Base-by-base conservation (phyloP, 345 rosid genomes). In the Trapa incisa region DNA sequence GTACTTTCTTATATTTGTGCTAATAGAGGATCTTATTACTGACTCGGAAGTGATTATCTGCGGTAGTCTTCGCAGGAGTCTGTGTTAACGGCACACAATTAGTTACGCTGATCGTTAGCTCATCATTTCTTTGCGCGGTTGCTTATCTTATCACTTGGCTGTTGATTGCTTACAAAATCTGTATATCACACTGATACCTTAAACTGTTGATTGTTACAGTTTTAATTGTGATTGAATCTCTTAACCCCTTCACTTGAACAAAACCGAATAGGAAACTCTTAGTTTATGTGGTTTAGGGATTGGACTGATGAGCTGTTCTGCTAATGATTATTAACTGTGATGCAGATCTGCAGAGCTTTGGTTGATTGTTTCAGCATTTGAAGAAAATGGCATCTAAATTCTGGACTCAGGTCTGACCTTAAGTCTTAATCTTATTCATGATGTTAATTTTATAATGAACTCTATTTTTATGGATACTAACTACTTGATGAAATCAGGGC, bases 321-420 rank as follows among this genome's bases (percentile, higher is more conserved):
- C 35, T 33, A 58, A 32, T 38, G 38, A 58, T 33, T 58, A 1
- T 3, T 58, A 32, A 29, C 32, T 35, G 61, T 52, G 38, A 22
- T 67, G 63, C 70, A 67, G 70, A 54, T 67, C 70, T 11, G 15
- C 48, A 7, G 48, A 53, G n/a, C 5, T 38, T 67, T 67, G 70
- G 14, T 54, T 37, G 70, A 11, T 67, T 37, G 39, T 32, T 54
- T 60, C 54, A 58, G 63, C 8, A 6, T 58, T 54, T 37, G 61
- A 54, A 22, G 50, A 47, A 50, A 33, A 86, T 84, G 96, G 71
- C 85, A 2, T 89, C 94, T 0, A 74, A 79, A 38, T 89, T 89
- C 68, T 89, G 85, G 85, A 73, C 75, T 68, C 89, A 84, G 92
- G 97, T 90, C 78, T 78, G 73, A 65, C 45, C 73, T 63, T 3